A percentile compares a stretch with the other conserved stretches of the same genome.
Conservation (phyloP, 495 filamentous ascomycete species). For the Neurospora pannonica region DNA sequence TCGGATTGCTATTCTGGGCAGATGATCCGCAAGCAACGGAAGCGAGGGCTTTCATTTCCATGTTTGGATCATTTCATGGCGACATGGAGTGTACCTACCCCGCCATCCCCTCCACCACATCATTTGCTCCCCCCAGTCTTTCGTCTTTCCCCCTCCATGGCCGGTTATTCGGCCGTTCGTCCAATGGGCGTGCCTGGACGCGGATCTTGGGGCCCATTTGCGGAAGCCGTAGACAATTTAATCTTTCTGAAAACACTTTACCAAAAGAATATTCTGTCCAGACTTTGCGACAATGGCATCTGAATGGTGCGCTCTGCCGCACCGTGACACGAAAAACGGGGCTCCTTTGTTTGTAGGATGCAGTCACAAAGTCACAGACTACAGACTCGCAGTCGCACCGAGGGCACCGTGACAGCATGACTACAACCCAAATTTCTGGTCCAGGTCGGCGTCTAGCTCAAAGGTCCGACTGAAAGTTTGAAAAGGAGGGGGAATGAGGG, state of each 20-base stretch:
- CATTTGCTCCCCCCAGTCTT: neutral
- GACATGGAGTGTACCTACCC: neutral
- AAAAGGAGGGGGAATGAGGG: neutral
- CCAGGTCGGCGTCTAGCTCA: neutral
- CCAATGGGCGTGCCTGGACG: neutral
- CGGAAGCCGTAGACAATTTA: neutral
- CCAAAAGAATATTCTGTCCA: neutral
- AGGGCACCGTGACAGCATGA: neutral
- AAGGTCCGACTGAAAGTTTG: neutral
- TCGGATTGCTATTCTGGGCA: neutral
- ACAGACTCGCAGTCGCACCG: neutral
- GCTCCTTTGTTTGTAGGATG: neutral
- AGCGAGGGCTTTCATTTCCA: neutral
- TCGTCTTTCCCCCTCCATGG: neutral
- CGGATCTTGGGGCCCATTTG: neutral
- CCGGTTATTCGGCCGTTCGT: neutral
- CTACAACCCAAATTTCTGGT: neutral
- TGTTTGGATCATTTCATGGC: neutral
- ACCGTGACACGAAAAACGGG: neutral
- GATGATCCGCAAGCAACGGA: neutral
- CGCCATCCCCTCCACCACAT: neutral
- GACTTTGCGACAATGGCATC: neutral
- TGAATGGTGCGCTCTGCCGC: neutral
- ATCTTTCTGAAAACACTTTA: fast-evolving
- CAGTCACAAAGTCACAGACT: neutral